Evolutionary conservation across 1,284 basidiomycete genomes (phyloP), one percentile per base, ranked within the genome.

Genomic region (Ganoderma leucocontextum): DNA sequence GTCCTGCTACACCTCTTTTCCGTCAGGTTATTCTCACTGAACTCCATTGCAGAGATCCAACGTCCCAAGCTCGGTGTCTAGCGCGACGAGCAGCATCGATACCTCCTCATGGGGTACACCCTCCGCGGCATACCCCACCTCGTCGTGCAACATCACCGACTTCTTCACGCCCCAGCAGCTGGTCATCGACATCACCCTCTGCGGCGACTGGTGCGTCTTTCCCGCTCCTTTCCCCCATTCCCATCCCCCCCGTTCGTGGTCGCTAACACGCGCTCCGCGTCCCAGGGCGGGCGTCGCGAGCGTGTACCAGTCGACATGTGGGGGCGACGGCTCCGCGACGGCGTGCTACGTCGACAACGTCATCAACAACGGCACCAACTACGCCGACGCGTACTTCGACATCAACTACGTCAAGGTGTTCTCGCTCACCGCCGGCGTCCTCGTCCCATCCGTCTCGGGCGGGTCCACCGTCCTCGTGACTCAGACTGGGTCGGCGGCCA

Each of bases 51-150:
- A 85, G 85, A 77, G 87, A 70, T 69, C 82, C 66, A 74, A 82
- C 75, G 69, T 86, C 15, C 78, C 78, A 9, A 52, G 68, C 2
- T 74, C 74, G 1, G 64, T 78, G 35, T 64, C 74, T 7, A 61
- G 55, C 35, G 73, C 29, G 77, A 81, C 35, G 65, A 67, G 62
- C 55, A 73, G 80, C 9, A 80, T 91, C 55, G 87, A 89, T 72
- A 81, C 87, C 1, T 81, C 82, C 3, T 76, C 83, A 12, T 89
- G 90, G 81, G 91, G 90, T 8, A 79, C 83, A 2, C 91, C 91
- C 0, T 84, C 86, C 1, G 90, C 90, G 0, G 81, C 82, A 42
- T 92, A 86, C 76, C 80, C 83, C 0, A 75, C 84, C n/a, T 77
- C 81, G 0, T 79, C 82, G 0, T 88, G 87, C 77, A 78, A 84